phyloP scores from a whole-genome alignment of 495 filamentous ascomycete genomes.

The Aspergillus hancockii region DNA sequence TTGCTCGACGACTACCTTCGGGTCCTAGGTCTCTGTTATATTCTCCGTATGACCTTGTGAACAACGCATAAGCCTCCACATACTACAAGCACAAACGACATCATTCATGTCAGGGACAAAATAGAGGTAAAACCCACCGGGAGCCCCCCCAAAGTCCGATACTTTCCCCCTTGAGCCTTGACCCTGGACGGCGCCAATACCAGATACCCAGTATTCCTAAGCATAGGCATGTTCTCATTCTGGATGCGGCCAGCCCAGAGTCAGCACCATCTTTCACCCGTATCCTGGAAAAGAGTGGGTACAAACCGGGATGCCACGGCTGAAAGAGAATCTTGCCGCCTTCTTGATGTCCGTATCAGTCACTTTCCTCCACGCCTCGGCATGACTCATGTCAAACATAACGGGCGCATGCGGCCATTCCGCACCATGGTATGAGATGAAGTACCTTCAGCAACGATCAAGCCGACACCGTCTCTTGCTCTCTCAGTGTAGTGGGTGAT shows the following conservation, averaged over 20 bases:
- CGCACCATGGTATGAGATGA: constrained; percentile 52
- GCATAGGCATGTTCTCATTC: constrained; percentile 31
- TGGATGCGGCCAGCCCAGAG: constrained; percentile 33
- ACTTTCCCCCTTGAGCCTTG: constrained; percentile 31
- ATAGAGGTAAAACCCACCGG: constrained; percentile 7
- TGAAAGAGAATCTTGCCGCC: constrained; percentile 59
- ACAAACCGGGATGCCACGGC: constrained; percentile 58
- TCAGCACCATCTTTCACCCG: background rate
- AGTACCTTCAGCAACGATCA: constrained; percentile 63
- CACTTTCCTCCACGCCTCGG: constrained; percentile 53
- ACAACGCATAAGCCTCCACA: background rate
- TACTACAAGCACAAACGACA: background rate
- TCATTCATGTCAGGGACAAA: too few relatives aligned
- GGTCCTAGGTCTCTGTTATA: constrained; percentile 45
- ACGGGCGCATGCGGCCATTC: constrained; percentile 55
- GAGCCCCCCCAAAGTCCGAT: background rate
- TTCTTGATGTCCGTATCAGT: constrained; percentile 56
- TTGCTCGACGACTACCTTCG: constrained; percentile 38
- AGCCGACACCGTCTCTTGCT: constrained; percentile 56
- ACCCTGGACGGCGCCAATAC: constrained; percentile 47
- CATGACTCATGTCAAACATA: constrained; percentile 56
- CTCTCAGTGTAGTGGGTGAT: constrained; percentile 62
- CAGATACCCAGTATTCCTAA: constrained; percentile 26
- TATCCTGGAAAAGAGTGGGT: background rate
- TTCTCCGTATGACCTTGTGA: constrained; percentile 14